These are phyloP conservation scores for Phytophthora pini DNA, from an alignment of 352 stramenopile genomes.

Conservation along the genomic window DNA sequence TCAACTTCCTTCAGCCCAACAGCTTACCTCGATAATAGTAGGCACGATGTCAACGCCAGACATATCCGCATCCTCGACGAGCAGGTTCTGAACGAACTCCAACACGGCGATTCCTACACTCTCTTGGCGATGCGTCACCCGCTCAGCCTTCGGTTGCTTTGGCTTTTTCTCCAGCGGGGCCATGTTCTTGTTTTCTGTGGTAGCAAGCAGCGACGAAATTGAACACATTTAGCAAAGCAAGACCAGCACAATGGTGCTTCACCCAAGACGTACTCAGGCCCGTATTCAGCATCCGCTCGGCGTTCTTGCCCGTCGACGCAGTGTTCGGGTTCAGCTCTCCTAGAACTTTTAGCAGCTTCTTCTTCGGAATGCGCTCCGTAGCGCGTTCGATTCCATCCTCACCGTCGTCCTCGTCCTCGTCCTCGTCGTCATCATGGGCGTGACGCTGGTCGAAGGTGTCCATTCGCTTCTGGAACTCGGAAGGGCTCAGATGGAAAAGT, in stretches of 20 bases:
- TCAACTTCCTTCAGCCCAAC: neutral
- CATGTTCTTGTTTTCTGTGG: conserved; percentile 70
- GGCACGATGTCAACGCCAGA: conserved; percentile 68
- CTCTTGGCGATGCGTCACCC: conserved; percentile 77
- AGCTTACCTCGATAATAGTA: conserved; percentile 69
- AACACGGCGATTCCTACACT: conserved; percentile 69
- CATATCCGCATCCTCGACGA: conserved; percentile 69
- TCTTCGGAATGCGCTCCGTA: conserved; percentile 73
- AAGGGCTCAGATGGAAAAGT: conserved; percentile 61
- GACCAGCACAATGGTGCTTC: too few relatives aligned
- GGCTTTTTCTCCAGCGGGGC: conserved; percentile 76
- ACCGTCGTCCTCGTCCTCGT: conserved; percentile 40
- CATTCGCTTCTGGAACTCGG: conserved; percentile 74
- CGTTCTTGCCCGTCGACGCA: conserved; percentile 45
- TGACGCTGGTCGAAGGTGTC: conserved; percentile 53
- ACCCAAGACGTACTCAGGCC: conserved; percentile 48
- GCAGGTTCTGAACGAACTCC: conserved; percentile 73
- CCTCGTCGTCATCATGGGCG: conserved; percentile 32
- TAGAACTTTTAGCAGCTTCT: conserved; percentile 74
- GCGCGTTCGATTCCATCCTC: conserved; percentile 66
- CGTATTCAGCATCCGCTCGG: conserved; percentile 51
- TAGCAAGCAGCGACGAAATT: neutral
- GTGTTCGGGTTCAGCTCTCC: conserved; percentile 60
- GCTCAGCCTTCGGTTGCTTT: conserved; percentile 67
- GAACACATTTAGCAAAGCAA: too few relatives aligned